Evolutionary conservation across 1,284 basidiomycete genomes (phyloP).

Genomic region (Omphalotus olearius): DNA sequence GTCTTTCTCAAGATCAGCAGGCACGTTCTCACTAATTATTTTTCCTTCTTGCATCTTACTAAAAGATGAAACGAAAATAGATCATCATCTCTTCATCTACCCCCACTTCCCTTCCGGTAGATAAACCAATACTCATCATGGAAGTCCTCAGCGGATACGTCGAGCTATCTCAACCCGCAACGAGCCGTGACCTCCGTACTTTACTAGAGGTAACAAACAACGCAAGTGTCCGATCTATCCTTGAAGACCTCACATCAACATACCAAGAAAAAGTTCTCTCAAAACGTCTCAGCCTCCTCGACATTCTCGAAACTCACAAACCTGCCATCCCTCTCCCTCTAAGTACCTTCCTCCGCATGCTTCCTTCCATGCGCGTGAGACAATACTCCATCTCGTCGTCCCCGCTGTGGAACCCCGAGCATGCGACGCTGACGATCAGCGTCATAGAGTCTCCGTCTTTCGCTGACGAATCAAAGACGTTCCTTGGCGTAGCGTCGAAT

Average conservation of each 20-base stretch:
- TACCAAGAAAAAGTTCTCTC: slow-evolving; percentile 34
- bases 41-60: not conserved
- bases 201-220: slow-evolving; percentile 19
- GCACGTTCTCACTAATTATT: slow-evolving; percentile 18
- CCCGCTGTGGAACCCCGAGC: slow-evolving; percentile 39
- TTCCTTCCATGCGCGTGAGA: slow-evolving; percentile 45
- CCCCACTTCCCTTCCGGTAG: slow-evolving; percentile 37
- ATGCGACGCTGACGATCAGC: slow-evolving; percentile 42
- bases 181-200: slow-evolving; percentile 31
- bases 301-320: slow-evolving; percentile 38
- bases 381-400: slow-evolving; percentile 54
- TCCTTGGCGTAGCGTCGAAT: slow-evolving; percentile 46
- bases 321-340: slow-evolving; percentile 35
- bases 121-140: slow-evolving; percentile 30
- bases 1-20: slow-evolving; percentile 36
- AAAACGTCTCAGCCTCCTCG: slow-evolving; percentile 38
- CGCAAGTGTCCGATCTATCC: slow-evolving; percentile 6
- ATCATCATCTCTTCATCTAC: slow-evolving; percentile 30
- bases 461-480: slow-evolving; percentile 28
- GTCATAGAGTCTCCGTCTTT: slow-evolving; percentile 34
- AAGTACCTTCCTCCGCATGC: slow-evolving; percentile 35
- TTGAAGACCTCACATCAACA: slow-evolving; percentile 24
- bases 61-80: not conserved
- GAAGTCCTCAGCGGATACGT: slow-evolving; percentile 39
- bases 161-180: slow-evolving; percentile 42